A percentile compares a stretch with the other conserved stretches of the same genome.
Evolutionary conservation across 2,329 filamentous ascomycete genomes (phyloP).

Genomic region (Rasamsonia emersonii): DNA sequence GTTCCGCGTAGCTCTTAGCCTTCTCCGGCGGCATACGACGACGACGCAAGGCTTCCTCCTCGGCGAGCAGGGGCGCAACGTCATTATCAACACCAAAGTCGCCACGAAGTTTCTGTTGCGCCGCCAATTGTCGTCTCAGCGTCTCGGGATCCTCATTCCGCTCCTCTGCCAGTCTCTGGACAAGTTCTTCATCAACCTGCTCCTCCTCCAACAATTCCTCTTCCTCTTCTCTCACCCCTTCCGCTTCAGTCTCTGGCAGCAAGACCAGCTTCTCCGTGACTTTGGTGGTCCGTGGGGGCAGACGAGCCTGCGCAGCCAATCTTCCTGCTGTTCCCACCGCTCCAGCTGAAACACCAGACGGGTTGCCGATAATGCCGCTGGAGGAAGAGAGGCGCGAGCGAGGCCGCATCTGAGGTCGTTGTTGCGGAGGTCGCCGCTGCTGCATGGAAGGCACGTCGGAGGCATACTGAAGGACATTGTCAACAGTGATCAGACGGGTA

Average conservation of each 20-base stretch:
- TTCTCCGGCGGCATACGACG: conserved; percentile 38
- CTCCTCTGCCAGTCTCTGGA: conserved; percentile 24
- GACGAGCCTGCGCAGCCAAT: conserved; percentile 46
- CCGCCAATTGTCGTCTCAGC: conserved; percentile 22
- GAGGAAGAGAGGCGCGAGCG: conserved; percentile 23
- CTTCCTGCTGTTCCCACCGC: conserved; percentile 49
- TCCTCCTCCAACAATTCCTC: conserved; percentile 13
- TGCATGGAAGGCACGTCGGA: conserved; percentile 94
- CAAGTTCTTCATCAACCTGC: conserved; percentile 27
- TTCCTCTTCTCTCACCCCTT: conserved; percentile 43
- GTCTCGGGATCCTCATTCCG: conserved; percentile 25
- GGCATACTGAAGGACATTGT: conserved; percentile 88
- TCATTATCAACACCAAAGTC: conserved; percentile 52
- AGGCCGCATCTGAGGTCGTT: conserved; percentile 18
- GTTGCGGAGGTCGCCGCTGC: conserved; percentile 57
- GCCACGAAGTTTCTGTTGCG: conserved; percentile 29
- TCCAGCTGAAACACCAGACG: conserved; percentile 13
- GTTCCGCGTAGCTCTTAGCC: conserved; percentile 88
- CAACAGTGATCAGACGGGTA: conserved; percentile 76
- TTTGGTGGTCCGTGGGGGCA: conserved; percentile 84
- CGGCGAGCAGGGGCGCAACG: conserved; percentile 40
- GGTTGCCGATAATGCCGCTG: not conserved
- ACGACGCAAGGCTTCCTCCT: conserved; percentile 56
- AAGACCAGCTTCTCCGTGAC: conserved; percentile 95
- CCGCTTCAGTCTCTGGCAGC: conserved; percentile 67